phyloP scores from a whole-genome alignment of 768 basidiomycete species.

The Lanmaoa pseudosensibilis region DNA sequence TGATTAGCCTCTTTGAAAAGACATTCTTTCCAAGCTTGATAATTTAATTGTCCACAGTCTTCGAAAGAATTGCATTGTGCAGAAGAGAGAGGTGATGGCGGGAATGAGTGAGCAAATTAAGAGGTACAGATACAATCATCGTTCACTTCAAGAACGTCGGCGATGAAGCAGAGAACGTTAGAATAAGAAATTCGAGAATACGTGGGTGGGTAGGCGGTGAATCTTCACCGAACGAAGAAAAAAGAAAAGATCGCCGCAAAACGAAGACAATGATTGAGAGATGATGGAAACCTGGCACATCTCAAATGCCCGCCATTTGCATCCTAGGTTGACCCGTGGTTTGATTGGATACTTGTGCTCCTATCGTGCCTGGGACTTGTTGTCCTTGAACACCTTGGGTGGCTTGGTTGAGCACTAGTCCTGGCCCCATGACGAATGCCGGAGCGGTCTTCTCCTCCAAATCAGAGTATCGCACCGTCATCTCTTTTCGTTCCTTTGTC shows the following conservation, averaged over 20 bases:
- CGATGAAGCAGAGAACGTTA: conserved; percentile 20
- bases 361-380: conserved; percentile 35
- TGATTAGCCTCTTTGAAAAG: not conserved
- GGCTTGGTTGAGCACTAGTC: conserved; percentile 42
- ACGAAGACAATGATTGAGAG: conserved; percentile 10
- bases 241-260: conserved; percentile 11
- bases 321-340: conserved; percentile 32
- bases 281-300: conserved; percentile 7
- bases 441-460: conserved; percentile 71
- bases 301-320: conserved; percentile 37
- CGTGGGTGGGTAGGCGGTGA: not conserved
- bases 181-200: conserved; percentile 21
- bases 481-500: conserved; percentile 75
- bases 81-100: conserved; percentile 10
- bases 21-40: not conserved
- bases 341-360: conserved; percentile 28
- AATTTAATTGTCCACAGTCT: conserved; percentile 17
- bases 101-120: conserved; percentile 33
- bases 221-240: conserved; percentile 4
- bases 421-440: conserved; percentile 55
- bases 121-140: conserved; percentile 40
- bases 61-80: conserved; percentile 24
- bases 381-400: conserved; percentile 38
- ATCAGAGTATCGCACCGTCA: conserved; percentile 72
- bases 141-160: conserved; percentile 34